These are phyloP conservation scores for Apiotrichum siamense DNA, from an alignment of 1,284 basidiomycete species.

Conservation along the genomic window DNA sequence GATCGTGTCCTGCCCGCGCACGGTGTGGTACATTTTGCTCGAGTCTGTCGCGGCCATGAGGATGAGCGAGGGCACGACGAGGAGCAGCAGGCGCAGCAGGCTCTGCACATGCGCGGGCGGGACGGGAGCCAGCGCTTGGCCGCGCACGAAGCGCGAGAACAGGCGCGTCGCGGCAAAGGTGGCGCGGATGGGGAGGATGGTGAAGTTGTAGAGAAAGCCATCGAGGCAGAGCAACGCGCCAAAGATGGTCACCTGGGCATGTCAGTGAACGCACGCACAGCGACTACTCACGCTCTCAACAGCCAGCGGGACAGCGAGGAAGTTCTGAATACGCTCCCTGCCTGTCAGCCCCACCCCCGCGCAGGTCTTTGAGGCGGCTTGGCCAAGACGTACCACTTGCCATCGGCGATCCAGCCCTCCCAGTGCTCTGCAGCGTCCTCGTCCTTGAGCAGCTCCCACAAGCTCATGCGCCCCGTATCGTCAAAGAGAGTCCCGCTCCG, in stretches of 20 bases:
- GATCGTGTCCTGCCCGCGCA: conserved; percentile 97
- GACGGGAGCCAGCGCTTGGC: conserved; percentile 22
- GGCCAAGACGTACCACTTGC: conserved; percentile 47
- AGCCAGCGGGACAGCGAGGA: conserved; percentile 84
- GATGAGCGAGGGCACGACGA: conserved; percentile 68
- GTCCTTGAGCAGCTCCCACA: conserved; percentile 35
- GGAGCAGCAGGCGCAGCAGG: conserved; percentile 70
- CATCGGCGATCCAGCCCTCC: conserved; percentile 44
- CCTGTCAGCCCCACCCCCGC: background rate
- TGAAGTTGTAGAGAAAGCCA: conserved; percentile 96
- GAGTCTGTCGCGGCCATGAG: conserved; percentile 83
- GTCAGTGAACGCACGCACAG: background rate
- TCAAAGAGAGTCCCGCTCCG: background rate
- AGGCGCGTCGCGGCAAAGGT: conserved; percentile 61
- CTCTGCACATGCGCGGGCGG: conserved; percentile 39
- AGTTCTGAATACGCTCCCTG: conserved; percentile 95
- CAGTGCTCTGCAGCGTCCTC: conserved; percentile 43
- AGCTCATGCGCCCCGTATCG: background rate
- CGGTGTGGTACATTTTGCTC: conserved; percentile 97
- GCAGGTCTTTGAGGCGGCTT: no score
- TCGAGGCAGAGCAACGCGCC: conserved; percentile 93
- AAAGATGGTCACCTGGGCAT: conserved; percentile 77
- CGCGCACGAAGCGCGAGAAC: conserved; percentile 28
- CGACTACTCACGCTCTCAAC: conserved; percentile 72
- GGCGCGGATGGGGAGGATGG: conserved; percentile 89